Percentiles rank a stretch among this genome's conserved stretches.
phyloP scores from a whole-genome alignment of 2,329 filamentous ascomycete species.

The Basipetospora chlamydospora region DNA sequence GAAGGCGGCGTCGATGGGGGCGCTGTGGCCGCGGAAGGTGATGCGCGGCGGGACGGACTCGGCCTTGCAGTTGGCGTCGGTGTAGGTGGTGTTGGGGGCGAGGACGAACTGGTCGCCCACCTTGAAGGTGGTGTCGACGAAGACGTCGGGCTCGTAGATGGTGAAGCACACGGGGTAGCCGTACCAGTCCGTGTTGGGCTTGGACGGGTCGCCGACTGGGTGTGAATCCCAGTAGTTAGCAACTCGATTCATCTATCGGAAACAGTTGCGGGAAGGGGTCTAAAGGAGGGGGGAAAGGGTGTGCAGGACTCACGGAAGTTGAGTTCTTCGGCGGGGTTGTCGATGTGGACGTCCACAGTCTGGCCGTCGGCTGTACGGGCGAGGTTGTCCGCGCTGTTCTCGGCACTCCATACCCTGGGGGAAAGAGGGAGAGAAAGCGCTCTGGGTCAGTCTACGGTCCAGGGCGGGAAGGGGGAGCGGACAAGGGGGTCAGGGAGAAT shows the following conservation, averaged over 20 bases:
- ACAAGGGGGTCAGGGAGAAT: no score
- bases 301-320: conserved; percentile 34
- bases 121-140: conserved; percentile 16
- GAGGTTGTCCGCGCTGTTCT: conserved; percentile 39
- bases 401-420: conserved; percentile 33
- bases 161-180: conserved; percentile 49
- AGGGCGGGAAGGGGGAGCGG: background rate
- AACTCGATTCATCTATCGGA: no score
- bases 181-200: conserved; percentile 22
- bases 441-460: conserved; percentile 1
- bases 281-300: background rate
- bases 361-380: conserved; percentile 27
- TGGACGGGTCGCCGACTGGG: conserved; percentile 16
- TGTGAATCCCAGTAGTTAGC: background rate
- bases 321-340: conserved; percentile 52
- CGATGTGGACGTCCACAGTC: conserved; percentile 33
- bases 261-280: background rate
- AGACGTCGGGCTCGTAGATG: conserved; percentile 27
- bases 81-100: conserved; percentile 19
- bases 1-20: conserved; percentile 47
- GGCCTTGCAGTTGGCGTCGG: conserved; percentile 20
- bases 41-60: conserved; percentile 27
- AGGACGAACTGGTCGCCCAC: conserved; percentile 23
- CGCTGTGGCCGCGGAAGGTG: conserved; percentile 43
- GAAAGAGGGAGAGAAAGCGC: background rate